Conservation (phyloP, 208 protist genomes). For the Acanthamoeba triangularis region DNA sequence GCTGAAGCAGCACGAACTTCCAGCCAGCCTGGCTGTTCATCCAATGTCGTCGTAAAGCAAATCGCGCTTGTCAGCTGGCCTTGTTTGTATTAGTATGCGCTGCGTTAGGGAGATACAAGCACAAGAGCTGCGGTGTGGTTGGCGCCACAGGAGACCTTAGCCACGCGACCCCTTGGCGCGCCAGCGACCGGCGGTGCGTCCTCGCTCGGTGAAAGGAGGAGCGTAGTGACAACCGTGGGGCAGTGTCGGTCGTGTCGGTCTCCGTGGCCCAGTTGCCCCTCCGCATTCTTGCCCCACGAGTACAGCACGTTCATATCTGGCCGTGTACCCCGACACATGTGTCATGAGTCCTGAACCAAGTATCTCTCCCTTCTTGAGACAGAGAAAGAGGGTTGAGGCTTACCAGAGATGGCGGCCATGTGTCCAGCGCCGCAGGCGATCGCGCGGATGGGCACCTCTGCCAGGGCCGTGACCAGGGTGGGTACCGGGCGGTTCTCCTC, state of each 20-base stretch:
- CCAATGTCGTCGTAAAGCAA: too few species aligned
- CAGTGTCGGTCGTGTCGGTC: neutral
- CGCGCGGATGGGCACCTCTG: neutral
- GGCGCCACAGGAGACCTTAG: neutral
- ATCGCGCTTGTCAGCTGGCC: too few species aligned
- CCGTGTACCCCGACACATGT: neutral
- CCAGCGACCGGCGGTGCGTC: neutral
- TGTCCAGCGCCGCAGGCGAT: slow-evolving; percentile 53
- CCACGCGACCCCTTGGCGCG: neutral
- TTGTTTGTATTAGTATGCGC: too few species aligned
- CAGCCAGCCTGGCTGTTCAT: too few species aligned
- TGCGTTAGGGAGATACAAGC: neutral
- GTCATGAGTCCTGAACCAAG: too few species aligned
- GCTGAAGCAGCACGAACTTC: too few species aligned
- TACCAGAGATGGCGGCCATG: slow-evolving; percentile 66
- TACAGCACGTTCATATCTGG: slow-evolving; percentile 41
- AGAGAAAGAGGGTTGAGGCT: neutral
- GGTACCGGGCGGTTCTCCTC: neutral
- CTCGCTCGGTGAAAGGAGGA: neutral
- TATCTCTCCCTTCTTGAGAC: neutral
- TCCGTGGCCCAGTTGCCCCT: slow-evolving; percentile 57
- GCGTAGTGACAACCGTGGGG: neutral
- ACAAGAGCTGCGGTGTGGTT: slow-evolving; percentile 40
- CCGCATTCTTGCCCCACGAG: slow-evolving; percentile 51
- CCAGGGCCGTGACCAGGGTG: neutral